A percentile compares a stretch with the other conserved stretches of the same genome.
Conservation (phyloP, 495 filamentous ascomycete genomes). For the Penicillium coprophilum region DNA sequence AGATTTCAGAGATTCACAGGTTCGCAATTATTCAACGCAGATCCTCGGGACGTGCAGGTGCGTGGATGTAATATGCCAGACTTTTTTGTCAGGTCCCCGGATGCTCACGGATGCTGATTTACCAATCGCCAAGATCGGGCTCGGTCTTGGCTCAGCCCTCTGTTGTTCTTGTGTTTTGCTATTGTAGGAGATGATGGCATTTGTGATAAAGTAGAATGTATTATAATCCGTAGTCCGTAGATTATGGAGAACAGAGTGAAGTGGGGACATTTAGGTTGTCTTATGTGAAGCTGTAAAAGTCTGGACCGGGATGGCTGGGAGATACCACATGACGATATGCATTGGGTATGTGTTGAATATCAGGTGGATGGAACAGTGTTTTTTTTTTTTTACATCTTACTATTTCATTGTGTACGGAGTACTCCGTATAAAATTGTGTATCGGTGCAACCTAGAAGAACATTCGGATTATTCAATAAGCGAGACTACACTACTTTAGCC, state of each 20-base stretch:
- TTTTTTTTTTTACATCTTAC: not conserved
- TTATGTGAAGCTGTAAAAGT: not conserved
- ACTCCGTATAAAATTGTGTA: not conserved
- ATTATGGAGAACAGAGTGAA: not conserved
- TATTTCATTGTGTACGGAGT: not conserved
- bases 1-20: not conserved
- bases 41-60: conserved; percentile 18
- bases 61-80: conserved; percentile 13
- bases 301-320: not conserved
- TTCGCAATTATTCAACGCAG: conserved; percentile 2
- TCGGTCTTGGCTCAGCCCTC: conserved; percentile 20
- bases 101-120: conserved; percentile 33
- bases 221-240: not conserved
- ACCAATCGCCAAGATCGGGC: conserved; percentile 22
- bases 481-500: not conserved
- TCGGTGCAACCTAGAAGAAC: not conserved
- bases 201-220: not conserved
- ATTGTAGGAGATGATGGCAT: not conserved
- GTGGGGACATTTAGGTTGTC: not conserved
- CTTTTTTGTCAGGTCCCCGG: conserved; percentile 18
- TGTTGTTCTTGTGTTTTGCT: not conserved
- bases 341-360: not conserved
- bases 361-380: not conserved
- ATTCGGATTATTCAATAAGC: not conserved
- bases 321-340: conserved; percentile 8